phyloP scores from a whole-genome alignment of 805 yeast genomes.

The Nakazawaea sp. region DNA sequence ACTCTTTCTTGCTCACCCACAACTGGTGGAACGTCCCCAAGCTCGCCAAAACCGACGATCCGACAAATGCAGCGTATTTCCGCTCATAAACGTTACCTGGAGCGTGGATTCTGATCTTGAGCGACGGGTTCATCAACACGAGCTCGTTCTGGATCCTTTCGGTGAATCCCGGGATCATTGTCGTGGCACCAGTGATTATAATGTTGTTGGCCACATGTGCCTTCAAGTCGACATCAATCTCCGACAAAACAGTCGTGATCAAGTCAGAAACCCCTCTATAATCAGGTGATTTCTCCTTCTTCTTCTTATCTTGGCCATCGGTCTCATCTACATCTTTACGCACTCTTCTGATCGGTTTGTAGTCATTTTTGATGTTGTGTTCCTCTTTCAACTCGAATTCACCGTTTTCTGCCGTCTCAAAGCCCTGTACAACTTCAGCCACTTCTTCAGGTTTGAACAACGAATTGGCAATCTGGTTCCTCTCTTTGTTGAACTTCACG shows the following conservation, averaged over 20 bases:
- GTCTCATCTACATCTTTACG: slow-evolving; percentile 9
- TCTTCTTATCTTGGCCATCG: not conserved
- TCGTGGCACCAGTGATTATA: slow-evolving; percentile 78
- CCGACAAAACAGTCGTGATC: slow-evolving; percentile 45
- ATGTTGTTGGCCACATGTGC: slow-evolving; percentile 86
- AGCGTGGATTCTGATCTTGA: slow-evolving; percentile 78
- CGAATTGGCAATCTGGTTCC: slow-evolving; percentile 65
- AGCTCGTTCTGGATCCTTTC: slow-evolving; percentile 72
- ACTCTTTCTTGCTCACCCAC: slow-evolving; percentile 87
- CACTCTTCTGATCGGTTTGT: slow-evolving; percentile 12
- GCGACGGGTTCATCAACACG: slow-evolving; percentile 66
- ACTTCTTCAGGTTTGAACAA: slow-evolving; percentile 56
- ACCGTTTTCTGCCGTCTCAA: slow-evolving; percentile 42
- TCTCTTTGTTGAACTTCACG: slow-evolving; percentile 49
- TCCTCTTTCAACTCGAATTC: slow-evolving; percentile 26
- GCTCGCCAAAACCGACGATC: slow-evolving; percentile 83
- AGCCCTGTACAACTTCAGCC: slow-evolving; percentile 24
- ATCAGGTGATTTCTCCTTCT: slow-evolving; percentile 14
- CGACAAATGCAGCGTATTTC: slow-evolving; percentile 81
- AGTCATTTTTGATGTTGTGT: slow-evolving; percentile 11
- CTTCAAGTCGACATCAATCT: slow-evolving; percentile 74
- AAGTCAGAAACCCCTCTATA: slow-evolving; percentile 50
- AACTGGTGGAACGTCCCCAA: slow-evolving; percentile 92
- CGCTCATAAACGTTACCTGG: slow-evolving; percentile 76
- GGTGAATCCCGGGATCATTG: slow-evolving; percentile 74